Evolutionary conservation across 768 basidiomycete genomes (phyloP).

Genomic region (Lactarius psammicola): DNA sequence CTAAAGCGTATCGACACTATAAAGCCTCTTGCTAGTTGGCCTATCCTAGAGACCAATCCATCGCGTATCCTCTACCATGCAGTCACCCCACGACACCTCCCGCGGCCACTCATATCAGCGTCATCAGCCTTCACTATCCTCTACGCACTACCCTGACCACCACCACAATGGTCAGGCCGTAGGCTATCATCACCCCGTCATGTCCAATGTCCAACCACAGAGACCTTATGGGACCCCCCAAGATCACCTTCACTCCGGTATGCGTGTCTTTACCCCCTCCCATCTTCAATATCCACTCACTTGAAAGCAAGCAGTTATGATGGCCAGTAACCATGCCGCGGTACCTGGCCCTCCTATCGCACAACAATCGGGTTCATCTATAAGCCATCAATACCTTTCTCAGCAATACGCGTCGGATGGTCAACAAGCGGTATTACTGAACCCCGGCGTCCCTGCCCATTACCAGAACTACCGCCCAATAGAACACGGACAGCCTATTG

Average conservation of each 20-base stretch:
- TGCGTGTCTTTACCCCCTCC: not conserved
- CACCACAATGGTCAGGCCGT: conserved; percentile 11
- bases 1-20: conserved; percentile 16
- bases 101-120: conserved; percentile 23
- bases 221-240: conserved; percentile 20
- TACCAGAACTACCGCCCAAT: conserved; percentile 26
- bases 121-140: conserved; percentile 11
- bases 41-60: conserved; percentile 16
- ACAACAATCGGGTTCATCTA: conserved; percentile 22
- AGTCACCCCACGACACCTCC: conserved; percentile 20
- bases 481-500: conserved; percentile 26
- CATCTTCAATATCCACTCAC: conserved; percentile 5
- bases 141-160: conserved; percentile 19
- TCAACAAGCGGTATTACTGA: conserved; percentile 19
- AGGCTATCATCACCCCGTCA: conserved; percentile 10
- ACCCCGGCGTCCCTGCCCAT: conserved; percentile 25
- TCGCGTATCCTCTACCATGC: conserved; percentile 21
- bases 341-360: conserved; percentile 13
- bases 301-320: not conserved
- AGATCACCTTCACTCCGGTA: conserved; percentile 17
- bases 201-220: conserved; percentile 14
- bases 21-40: conserved; percentile 17
- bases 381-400: conserved; percentile 13
- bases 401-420: conserved; percentile 20
- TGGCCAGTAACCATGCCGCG: conserved; percentile 3